Evolutionary conservation across 192 early-diverging fungal genomes (phyloP).

Genomic region (Coemansia sp.): DNA sequence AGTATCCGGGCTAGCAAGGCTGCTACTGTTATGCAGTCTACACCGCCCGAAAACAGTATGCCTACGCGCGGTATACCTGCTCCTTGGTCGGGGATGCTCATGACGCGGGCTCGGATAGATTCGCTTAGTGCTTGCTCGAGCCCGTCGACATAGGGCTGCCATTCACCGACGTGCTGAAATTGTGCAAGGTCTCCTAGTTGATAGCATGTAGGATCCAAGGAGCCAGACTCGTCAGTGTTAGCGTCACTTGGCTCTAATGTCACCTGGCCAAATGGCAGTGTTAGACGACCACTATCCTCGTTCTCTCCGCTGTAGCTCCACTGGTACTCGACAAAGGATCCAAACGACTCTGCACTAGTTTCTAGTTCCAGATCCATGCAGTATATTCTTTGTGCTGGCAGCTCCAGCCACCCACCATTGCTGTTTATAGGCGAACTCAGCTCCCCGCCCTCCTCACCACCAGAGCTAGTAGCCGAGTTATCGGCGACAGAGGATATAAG

Average conservation of each 20-base stretch:
- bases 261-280: slow-evolving; percentile 26
- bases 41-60: slow-evolving; percentile 90
- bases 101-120: slow-evolving; percentile 25
- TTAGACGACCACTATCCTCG: not conserved
- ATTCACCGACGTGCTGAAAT: slow-evolving; percentile 17
- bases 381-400: slow-evolving; percentile 80
- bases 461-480: not conserved
- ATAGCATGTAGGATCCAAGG: not conserved
- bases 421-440: not conserved
- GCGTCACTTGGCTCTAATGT: not conserved
- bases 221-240: not conserved
- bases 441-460: not conserved
- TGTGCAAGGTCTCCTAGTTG: slow-evolving; percentile 14
- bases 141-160: slow-evolving; percentile 31
- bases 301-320: slow-evolving; percentile 17
- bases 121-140: slow-evolving; percentile 19
- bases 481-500: slow-evolving; percentile 58
- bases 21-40: slow-evolving; percentile 91
- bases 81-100: slow-evolving; percentile 23
- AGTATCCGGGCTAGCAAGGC: slow-evolving; percentile 76
- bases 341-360: not conserved
- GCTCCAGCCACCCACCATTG: slow-evolving; percentile 63
- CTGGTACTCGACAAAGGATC: slow-evolving; percentile 16
- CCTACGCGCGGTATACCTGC: slow-evolving; percentile 61
- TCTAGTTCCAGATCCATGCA: slow-evolving; percentile 57